Evolutionary conservation across 2,329 filamentous ascomycete genomes (phyloP).

Genomic region (Microsporum canis): DNA sequence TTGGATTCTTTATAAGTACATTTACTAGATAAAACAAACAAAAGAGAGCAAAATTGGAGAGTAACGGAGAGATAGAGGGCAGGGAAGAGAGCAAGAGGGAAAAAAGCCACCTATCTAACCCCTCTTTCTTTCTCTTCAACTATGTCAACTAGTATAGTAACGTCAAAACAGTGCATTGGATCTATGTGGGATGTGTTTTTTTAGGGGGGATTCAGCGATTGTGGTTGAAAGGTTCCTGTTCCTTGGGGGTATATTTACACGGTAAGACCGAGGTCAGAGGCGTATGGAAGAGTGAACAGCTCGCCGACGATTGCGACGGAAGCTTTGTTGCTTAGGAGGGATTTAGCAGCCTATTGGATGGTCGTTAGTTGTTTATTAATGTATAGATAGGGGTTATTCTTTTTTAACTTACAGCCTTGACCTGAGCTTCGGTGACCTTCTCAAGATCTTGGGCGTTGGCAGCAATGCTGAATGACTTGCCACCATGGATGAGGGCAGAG

Average conservation of each 20-base stretch:
- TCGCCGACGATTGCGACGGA: conserved; percentile 85
- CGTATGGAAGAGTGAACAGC: conserved; percentile 79
- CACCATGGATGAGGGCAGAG: conserved; percentile 66
- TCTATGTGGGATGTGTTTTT: not conserved
- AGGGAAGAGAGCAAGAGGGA: conserved; percentile 3
- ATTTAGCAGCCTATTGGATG: conserved; percentile 62
- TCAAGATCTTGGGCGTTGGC: conserved; percentile 69
- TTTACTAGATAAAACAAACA: conserved; percentile 3
- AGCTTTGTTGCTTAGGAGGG: conserved; percentile 76
- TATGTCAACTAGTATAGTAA: not conserved
- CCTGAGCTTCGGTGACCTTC: conserved; percentile 66
- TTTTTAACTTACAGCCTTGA: conserved; percentile 62
- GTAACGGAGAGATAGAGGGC: conserved; percentile 3
- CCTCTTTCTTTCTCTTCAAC: not conserved
- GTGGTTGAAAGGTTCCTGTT: not conserved
- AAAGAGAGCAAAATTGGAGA: conserved; percentile 5
- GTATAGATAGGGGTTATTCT: conserved; percentile 9
- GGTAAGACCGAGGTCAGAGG: conserved; percentile 84
- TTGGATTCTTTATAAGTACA: conserved; percentile 6
- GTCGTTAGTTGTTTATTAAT: conserved; percentile 19
- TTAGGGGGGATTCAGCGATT: not conserved
- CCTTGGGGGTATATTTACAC: conserved; percentile 51
- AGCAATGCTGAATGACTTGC: conserved; percentile 72
- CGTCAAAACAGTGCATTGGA: not conserved
- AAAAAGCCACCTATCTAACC: not conserved